phyloP scores from a whole-genome alignment of 2,329 filamentous ascomycete genomes.

The Hortaea sp. region DNA sequence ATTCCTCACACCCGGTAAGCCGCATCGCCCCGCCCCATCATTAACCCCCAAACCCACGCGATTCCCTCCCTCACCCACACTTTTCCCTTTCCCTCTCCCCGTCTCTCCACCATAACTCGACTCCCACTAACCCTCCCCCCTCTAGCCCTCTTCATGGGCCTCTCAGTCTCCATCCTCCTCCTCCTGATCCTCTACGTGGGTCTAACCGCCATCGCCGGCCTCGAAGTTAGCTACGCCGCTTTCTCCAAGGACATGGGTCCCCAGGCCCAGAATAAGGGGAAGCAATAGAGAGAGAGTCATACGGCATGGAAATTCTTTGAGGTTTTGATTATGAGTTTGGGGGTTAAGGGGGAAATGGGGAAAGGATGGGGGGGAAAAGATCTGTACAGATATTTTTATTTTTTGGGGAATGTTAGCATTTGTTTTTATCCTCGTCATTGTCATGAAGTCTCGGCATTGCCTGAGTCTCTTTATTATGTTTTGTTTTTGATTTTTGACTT shows the following conservation, averaged over 20 bases:
- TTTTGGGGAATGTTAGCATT: too few relatives aligned
- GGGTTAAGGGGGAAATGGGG: too few relatives aligned
- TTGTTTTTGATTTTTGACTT: too few relatives aligned
- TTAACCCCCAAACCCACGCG: background rate
- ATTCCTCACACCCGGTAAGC: constrained; percentile 77
- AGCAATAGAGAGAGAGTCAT: constrained; percentile 4
- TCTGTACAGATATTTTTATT: too few relatives aligned
- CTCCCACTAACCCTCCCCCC: background rate
- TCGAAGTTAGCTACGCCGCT: constrained; percentile 85
- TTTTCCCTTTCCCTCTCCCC: too few relatives aligned
- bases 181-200: constrained; percentile 71
- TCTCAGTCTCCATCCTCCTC: constrained; percentile 61
- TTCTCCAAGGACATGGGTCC: constrained; percentile 96
- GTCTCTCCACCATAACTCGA: too few relatives aligned
- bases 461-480: too few relatives aligned
- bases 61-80: background rate
- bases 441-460: too few relatives aligned
- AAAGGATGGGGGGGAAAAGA: too few relatives aligned
- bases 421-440: too few relatives aligned
- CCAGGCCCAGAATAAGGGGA: constrained; percentile 55
- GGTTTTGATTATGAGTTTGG: too few relatives aligned
- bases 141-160: constrained; percentile 77
- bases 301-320: too few relatives aligned
- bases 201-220: constrained; percentile 62
- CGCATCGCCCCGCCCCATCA: background rate